Conservation (phyloP, 2,329 filamentous ascomycete genomes). For the Calonectria leucothoes region DNA sequence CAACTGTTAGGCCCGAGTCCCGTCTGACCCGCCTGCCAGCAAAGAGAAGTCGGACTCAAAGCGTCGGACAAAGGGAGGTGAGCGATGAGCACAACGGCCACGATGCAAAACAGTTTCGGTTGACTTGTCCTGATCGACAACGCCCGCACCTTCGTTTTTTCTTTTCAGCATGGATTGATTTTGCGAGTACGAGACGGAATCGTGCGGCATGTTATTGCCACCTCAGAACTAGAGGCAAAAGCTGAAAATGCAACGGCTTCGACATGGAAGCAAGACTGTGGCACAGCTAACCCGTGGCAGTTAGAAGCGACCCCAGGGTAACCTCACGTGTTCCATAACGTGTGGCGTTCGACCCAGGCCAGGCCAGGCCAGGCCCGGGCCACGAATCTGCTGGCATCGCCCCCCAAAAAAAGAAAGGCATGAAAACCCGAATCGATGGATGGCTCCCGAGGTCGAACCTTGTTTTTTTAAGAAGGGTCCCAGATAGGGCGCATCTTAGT, state of each 20-base stretch:
- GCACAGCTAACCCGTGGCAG: neutral
- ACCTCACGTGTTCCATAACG: slow-evolving; percentile 5
- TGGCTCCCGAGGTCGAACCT: slow-evolving; percentile 13
- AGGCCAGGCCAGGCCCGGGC: too few relatives aligned
- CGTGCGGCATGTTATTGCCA: slow-evolving; percentile 6
- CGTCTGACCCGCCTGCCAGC: slow-evolving; percentile 1
- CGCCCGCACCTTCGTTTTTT: neutral
- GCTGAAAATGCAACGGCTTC: neutral
- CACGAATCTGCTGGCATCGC: neutral
- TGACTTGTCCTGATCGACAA: neutral
- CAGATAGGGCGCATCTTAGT: slow-evolving; percentile 4
- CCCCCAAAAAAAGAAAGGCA: slow-evolving; percentile 1
- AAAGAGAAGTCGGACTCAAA: neutral
- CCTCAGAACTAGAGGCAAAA: slow-evolving; percentile 6
- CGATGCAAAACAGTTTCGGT: slow-evolving; percentile 2
- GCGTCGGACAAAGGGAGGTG: neutral
- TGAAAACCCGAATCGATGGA: slow-evolving; percentile 1
- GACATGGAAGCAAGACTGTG: neutral
- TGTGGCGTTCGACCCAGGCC: neutral
- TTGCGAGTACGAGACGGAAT: neutral
- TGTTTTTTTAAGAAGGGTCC: slow-evolving; percentile 7
- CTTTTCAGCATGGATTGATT: neutral
- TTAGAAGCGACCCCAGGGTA: neutral
- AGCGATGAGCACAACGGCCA: neutral
- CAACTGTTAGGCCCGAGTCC: neutral